Conservation (phyloP, 2,329 filamentous ascomycete species). For the Aspergillus calidoustus region DNA sequence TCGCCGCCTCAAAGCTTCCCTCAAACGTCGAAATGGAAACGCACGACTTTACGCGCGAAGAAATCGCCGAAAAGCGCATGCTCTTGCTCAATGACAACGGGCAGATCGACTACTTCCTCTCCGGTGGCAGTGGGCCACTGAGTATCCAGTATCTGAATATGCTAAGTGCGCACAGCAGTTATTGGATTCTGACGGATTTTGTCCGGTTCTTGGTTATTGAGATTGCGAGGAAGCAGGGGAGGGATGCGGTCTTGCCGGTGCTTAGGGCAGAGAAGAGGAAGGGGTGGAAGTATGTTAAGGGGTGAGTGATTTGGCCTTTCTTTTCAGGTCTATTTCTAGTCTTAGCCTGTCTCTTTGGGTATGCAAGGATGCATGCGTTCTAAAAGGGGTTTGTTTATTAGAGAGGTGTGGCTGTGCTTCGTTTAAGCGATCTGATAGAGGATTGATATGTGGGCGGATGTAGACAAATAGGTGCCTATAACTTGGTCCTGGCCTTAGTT, state of each 20-base stretch:
- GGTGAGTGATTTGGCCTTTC: constrained; percentile 20
- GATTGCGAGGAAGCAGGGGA: constrained; percentile 75
- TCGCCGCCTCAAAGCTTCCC: constrained; percentile 57
- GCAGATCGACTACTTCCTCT: constrained; percentile 88
- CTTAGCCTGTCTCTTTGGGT: neutral
- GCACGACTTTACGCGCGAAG: constrained; percentile 91
- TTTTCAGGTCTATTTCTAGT: neutral
- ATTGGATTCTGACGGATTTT: constrained; percentile 88
- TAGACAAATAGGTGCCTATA: too few relatives aligned
- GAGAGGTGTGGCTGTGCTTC: too few relatives aligned
- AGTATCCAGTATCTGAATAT: constrained; percentile 98
- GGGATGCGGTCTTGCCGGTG: constrained; percentile 57
- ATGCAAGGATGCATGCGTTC: too few relatives aligned
- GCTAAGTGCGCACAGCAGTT: constrained; percentile 92
- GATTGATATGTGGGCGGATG: neutral
- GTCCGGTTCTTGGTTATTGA: constrained; percentile 89
- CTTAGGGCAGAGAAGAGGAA: constrained; percentile 61
- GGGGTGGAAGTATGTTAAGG: constrained; percentile 52
- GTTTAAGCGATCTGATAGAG: neutral
- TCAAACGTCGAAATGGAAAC: constrained; percentile 89
- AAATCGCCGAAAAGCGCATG: constrained; percentile 87
- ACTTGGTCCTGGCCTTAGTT: too few relatives aligned
- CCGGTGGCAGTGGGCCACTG: constrained; percentile 80
- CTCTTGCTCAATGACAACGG: constrained; percentile 92
- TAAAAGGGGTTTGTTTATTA: too few relatives aligned